Evolutionary conservation across 495 filamentous ascomycete species (phyloP), one percentile per base, ranked within the genome.

Genomic region (Trichoderma parareesei): DNA sequence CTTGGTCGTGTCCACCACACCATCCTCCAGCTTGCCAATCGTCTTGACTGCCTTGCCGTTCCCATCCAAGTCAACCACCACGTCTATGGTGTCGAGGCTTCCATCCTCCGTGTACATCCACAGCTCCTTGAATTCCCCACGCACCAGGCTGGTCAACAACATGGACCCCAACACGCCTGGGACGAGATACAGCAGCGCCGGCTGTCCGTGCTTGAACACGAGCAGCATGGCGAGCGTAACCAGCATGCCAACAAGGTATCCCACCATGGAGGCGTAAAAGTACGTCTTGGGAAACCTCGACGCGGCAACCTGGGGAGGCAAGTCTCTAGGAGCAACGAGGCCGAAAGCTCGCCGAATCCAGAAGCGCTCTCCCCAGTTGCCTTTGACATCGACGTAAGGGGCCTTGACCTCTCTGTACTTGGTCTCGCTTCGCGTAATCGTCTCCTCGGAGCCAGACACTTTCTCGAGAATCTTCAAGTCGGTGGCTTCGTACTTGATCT

Each of bases 161-260:
- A 96, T 69, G 2, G 86, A 80, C 11, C 80, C 78, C 11, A 97
- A 72, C 4, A 97, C 92, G 2, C 90, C 86, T 0, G 94, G 94
- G 3, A 98, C 95, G 14, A 98, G 85, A 70, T 98, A 98, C 8
- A 98, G 77, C 48, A 98, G 81, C 11, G 94, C 94, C 0, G 94
- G 94, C 68, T 98, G 94, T 10, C 89, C 90, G 67, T 94, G 91
- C 42, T 87, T 80, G 65, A 81, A 93, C 27, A 89, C 76, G 41
- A 92, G 81, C 80, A 98, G 90, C 42, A 92, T 88, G 1, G 80
- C 76, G 38, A 97, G 72, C 1, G 93, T 97, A 8, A 80, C 74
- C 5, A 92, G 42, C 90, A 98, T 92, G 4, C 90, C 92, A 16
- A 87, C 18, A 1, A 89, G 65, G 74, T 98, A 98, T 0, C 95